Evolutionary conservation across 2,329 filamentous ascomycete species (phyloP).

Genomic region (Monosporascus sp.): DNA sequence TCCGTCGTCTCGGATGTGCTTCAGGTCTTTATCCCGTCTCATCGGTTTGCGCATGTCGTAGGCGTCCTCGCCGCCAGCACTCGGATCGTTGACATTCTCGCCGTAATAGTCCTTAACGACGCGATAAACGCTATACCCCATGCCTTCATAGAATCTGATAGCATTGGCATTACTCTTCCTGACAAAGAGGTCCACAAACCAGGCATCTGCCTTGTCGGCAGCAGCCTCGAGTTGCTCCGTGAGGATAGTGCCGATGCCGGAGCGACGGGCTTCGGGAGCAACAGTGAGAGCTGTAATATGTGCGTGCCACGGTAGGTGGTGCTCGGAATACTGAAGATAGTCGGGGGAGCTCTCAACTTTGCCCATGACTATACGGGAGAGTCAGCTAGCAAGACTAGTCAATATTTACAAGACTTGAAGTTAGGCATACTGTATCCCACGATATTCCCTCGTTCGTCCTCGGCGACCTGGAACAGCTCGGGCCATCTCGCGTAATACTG

Average conservation of each 20-base stretch:
- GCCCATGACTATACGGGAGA: slow-evolving; percentile 71
- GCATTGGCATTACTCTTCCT: slow-evolving; percentile 82
- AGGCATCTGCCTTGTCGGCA: slow-evolving; percentile 76
- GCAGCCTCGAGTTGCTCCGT: slow-evolving; percentile 76
- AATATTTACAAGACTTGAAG: slow-evolving; percentile 2
- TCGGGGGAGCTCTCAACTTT: slow-evolving; percentile 87
- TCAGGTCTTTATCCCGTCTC: slow-evolving; percentile 68
- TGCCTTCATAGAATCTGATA: slow-evolving; percentile 79
- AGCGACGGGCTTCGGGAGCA: slow-evolving; percentile 75
- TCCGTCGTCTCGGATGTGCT: slow-evolving; percentile 77
- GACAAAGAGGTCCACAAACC: slow-evolving; percentile 96
- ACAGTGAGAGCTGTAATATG: slow-evolving; percentile 96
- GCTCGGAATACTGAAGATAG: slow-evolving; percentile 67
- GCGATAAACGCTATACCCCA: slow-evolving; percentile 89
- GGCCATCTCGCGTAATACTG: slow-evolving; percentile 97
- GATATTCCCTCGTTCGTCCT: slow-evolving; percentile 80
- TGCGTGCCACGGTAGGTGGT: slow-evolving; percentile 98
- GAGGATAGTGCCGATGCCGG: slow-evolving; percentile 81
- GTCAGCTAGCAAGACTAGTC: slow-evolving; percentile 15
- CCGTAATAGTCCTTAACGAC: slow-evolving; percentile 90
- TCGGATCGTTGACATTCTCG: slow-evolving; percentile 66
- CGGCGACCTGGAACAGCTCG: slow-evolving; percentile 85
- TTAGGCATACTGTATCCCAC: slow-evolving; percentile 78
- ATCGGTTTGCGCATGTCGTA: slow-evolving; percentile 96
- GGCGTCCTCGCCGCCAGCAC: slow-evolving; percentile 70